phyloP scores from a whole-genome alignment of 805 yeast species.

The Cyberlindnera veronae region DNA sequence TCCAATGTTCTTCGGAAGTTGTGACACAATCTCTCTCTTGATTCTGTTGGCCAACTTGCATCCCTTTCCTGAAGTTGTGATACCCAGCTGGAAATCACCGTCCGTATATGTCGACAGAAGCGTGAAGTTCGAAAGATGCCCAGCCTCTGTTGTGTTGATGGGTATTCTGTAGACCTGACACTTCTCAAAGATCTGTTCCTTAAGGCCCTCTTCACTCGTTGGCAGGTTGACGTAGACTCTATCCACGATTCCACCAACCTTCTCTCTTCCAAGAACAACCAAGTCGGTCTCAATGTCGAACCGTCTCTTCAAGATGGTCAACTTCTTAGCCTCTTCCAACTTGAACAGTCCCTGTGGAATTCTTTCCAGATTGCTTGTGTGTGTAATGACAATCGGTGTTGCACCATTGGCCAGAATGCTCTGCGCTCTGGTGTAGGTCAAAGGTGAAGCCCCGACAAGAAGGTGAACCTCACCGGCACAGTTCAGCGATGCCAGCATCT shows the following conservation, averaged over 20 bases:
- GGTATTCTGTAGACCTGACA: slow-evolving; percentile 74
- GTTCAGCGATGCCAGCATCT: slow-evolving; percentile 28
- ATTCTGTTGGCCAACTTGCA: slow-evolving; percentile 81
- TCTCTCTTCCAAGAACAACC: slow-evolving; percentile 53
- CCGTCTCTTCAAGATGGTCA: slow-evolving; percentile 30
- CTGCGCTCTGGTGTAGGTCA: slow-evolving; percentile 46
- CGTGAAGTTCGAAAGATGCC: slow-evolving; percentile 71
- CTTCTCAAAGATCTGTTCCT: slow-evolving; percentile 39
- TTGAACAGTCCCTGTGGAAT: slow-evolving; percentile 28
- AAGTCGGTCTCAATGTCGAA: slow-evolving; percentile 43
- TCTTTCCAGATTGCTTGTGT: slow-evolving; percentile 18
- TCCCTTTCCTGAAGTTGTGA: slow-evolving; percentile 86
- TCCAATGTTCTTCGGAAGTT: slow-evolving; percentile 68
- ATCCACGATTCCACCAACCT: slow-evolving; percentile 67
- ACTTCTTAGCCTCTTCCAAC: slow-evolving; percentile 27
- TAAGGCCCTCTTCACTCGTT: slow-evolving; percentile 28
- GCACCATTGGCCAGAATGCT: slow-evolving; percentile 54
- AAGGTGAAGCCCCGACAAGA: slow-evolving; percentile 49
- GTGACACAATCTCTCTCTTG: slow-evolving; percentile 64
- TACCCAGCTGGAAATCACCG: slow-evolving; percentile 77
- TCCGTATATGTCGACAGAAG: slow-evolving; percentile 65
- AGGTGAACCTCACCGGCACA: slow-evolving; percentile 52
- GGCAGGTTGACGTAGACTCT: slow-evolving; percentile 63
- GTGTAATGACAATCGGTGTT: slow-evolving; percentile 46
- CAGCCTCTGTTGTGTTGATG: slow-evolving; percentile 71